A percentile compares a stretch with the other conserved stretches of the same genome.
Evolutionary conservation across 2,329 filamentous ascomycete species (phyloP).

Genomic region (Fusarium fujikuroi): DNA sequence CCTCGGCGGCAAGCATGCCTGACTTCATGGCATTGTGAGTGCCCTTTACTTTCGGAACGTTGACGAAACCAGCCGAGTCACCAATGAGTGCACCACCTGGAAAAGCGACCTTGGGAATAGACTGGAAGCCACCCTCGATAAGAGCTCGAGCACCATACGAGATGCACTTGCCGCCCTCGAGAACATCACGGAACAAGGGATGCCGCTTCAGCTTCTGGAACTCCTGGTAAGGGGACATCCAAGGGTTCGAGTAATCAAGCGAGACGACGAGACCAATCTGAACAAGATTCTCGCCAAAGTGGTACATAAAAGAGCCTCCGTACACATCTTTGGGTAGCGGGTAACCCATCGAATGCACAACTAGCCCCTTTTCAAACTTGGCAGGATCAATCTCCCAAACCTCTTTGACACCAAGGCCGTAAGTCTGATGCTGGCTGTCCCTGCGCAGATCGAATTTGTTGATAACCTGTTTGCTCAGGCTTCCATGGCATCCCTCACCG

Average conservation of each 20-base stretch:
- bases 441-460: slow-evolving; percentile 92
- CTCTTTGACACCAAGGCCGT: slow-evolving; percentile 93
- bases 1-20: slow-evolving; percentile 95
- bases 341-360: slow-evolving; percentile 93
- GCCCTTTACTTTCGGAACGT: slow-evolving; percentile 98
- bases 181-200: slow-evolving; percentile 83
- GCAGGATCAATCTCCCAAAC: slow-evolving; percentile 96
- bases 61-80: slow-evolving; percentile 95
- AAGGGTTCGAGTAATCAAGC: slow-evolving; percentile 95
- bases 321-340: slow-evolving; percentile 90
- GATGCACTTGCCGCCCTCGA: slow-evolving; percentile 98
- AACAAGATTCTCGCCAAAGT: slow-evolving; percentile 97
- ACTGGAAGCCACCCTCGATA: slow-evolving; percentile 96
- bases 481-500: slow-evolving; percentile 95
- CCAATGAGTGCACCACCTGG: slow-evolving; percentile 95
- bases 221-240: slow-evolving; percentile 93
- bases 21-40: slow-evolving; percentile 98
- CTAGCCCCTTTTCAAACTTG: slow-evolving; percentile 87
- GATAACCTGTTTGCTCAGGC: slow-evolving; percentile 91
- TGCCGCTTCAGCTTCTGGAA: slow-evolving; percentile 99
- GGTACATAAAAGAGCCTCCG: slow-evolving; percentile 99
- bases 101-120: slow-evolving; percentile 96
- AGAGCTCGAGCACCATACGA: slow-evolving; percentile 94
- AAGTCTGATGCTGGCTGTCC: slow-evolving; percentile 94
- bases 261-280: slow-evolving; percentile 91